phyloP scores from a whole-genome alignment of 352 stramenopile species.

The Globisporangium takayamanum region DNA sequence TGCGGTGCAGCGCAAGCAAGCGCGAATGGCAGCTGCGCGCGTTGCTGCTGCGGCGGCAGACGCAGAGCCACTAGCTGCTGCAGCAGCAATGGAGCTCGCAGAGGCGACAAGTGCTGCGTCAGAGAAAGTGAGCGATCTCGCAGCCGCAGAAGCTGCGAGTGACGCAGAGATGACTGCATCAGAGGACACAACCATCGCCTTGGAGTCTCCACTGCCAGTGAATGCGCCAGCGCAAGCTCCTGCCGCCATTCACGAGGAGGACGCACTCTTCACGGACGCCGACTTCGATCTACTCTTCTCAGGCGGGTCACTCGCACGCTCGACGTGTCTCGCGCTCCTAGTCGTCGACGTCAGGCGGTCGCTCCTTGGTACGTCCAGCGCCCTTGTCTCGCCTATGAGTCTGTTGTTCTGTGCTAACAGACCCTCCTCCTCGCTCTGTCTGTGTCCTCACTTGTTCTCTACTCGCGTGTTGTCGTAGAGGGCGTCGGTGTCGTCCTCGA shows the following conservation, averaged over 20 bases:
- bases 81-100: neutral
- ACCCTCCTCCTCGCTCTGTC: neutral
- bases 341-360: conserved; percentile 28
- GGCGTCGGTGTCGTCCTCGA: conserved; percentile 60
- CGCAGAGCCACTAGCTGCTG: neutral
- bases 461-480: conserved; percentile 10
- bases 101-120: neutral
- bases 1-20: conserved; percentile 25
- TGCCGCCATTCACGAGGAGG: conserved; percentile 11
- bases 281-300: conserved; percentile 29
- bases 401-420: neutral
- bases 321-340: conserved; percentile 28
- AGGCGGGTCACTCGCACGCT: conserved; percentile 22
- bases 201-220: neutral
- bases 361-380: conserved; percentile 25
- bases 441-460: neutral
- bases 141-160: neutral
- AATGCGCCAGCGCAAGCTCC: no score
- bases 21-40: neutral
- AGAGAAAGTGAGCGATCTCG: neutral
- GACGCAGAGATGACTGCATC: neutral
- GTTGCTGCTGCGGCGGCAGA: neutral
- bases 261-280: conserved; percentile 29
- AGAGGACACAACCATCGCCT: neutral
- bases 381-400: neutral